Evolutionary conservation across 371 early-diverging fungal genomes (phyloP).

Genomic region (Rhizopus stolonifer): DNA sequence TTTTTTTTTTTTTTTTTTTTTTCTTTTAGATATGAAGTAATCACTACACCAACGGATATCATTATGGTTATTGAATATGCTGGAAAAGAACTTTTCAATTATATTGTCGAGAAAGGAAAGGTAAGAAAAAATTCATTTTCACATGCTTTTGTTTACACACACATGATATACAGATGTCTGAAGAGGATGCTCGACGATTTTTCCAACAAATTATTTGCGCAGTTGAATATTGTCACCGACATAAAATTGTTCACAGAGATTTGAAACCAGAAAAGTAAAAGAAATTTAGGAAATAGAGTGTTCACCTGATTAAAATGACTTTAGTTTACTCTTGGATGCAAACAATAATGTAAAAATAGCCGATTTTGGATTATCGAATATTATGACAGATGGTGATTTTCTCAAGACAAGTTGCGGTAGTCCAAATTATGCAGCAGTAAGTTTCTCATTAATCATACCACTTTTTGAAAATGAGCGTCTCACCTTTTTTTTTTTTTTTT

Average conservation of each 20-base stretch:
- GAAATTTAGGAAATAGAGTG: not conserved
- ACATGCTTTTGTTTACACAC: not conserved
- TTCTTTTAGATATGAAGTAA: conserved; percentile 85
- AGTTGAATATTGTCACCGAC: conserved; percentile 97
- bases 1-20: too few relatives aligned
- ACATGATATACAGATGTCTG: conserved; percentile 72
- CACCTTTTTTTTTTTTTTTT: not conserved
- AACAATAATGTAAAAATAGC: conserved; percentile 95
- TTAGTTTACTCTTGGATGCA: conserved; percentile 86
- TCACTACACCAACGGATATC: conserved; percentile 93
- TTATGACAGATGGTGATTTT: conserved; percentile 95
- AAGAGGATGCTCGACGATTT: conserved; percentile 88
- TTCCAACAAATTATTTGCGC: conserved; percentile 98
- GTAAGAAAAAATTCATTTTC: conserved; percentile 38
- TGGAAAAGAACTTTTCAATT: conserved; percentile 94
- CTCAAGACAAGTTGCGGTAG: conserved; percentile 93
- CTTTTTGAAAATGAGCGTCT: too few relatives aligned
- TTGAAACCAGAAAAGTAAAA: conserved; percentile 78
- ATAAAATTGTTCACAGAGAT: conserved; percentile 96
- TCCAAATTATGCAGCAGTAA: conserved; percentile 83
- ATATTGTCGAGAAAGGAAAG: conserved; percentile 92
- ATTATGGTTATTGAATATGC: conserved; percentile 98
- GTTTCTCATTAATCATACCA: conserved; percentile 6
- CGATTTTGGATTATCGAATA: conserved; percentile 96
- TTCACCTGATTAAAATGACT: not conserved